Base-by-base conservation (phyloP, 805 yeast species). In the Kazachstania psychrophila region DNA sequence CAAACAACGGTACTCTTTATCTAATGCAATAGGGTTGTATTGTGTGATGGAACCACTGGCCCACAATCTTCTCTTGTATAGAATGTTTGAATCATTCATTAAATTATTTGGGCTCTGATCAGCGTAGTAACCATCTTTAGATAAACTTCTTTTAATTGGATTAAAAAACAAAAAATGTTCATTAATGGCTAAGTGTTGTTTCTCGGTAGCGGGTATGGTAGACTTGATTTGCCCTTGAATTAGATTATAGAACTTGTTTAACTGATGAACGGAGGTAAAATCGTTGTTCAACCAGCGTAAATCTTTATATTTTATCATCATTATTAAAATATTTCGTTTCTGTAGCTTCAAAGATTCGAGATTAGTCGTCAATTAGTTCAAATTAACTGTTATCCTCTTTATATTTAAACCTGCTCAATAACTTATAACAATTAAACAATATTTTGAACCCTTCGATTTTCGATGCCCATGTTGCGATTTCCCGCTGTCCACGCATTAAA, bases 51-150 rank as follows among this genome's bases (percentile, higher is more conserved):
- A 57, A 2, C 96, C 96, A 23, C 78, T 73, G 0, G 72, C 76
- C 96, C 96, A 87, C 73, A 88, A 69, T 17, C 96, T 64, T 42
- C 89, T 60, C 23, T 56, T 60, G 48, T 70, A 80, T 47, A 17
- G 33, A 3, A 16, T 20, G 3, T 17, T 18, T 1, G 47, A 49
- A 13, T 44, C 46, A 4, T 26, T 20, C 7, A 47, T 28, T 12
- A 48, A 18, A 2, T 44, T 40, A 1, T 57, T 49, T 0, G 94
- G 94, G 0, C 87, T 75, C 51, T 82, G 92, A 46, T 80, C 74
- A 31, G 77, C 68, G 45, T 82, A 94, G 58, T 85, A 87, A 1
- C 96, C 95, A 56, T 87, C 96, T 2, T 46, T 33, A 2, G 80
- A 77, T 14, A 85, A 52, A 3, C 58, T 57, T 0, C 45, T 32